phyloP scores from a whole-genome alignment of 345 rosid species.

The Microthlaspi erraticum region DNA sequence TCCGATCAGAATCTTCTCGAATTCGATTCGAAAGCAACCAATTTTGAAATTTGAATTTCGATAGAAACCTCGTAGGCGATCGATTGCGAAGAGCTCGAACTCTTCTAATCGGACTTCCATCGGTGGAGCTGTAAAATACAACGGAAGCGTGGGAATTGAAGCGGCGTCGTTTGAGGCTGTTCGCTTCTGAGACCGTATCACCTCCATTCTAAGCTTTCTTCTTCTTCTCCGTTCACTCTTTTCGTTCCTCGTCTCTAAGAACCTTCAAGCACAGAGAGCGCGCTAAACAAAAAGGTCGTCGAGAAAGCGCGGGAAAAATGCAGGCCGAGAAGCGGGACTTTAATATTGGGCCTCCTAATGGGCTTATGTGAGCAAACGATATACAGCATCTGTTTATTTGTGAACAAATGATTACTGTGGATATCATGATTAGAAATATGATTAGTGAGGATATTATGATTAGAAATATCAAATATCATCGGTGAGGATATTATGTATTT shows the following conservation, averaged over 20 bases:
- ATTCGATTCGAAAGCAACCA: neutral
- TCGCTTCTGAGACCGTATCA: conserved; percentile 46
- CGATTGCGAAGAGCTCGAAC: conserved; percentile 89
- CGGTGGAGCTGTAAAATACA: conserved; percentile 76
- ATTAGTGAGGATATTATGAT: no score
- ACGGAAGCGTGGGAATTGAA: conserved; percentile 56
- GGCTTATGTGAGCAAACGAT: neutral
- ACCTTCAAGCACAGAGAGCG: conserved; percentile 44
- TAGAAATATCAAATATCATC: no score
- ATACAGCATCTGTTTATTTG: no score
- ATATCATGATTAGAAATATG: no score
- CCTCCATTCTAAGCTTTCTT: conserved; percentile 52
- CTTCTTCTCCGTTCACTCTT: conserved; percentile 10
- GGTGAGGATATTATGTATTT: no score
- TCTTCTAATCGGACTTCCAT: conserved; percentile 91
- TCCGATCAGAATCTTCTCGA: neutral
- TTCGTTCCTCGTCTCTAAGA: neutral
- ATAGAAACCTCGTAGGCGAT: conserved; percentile 80
- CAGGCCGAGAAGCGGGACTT: conserved; percentile 17
- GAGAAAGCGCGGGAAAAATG: conserved; percentile 42
- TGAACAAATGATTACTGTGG: no score
- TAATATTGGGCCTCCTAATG: conserved; percentile 25
- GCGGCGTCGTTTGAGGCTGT: conserved; percentile 35
- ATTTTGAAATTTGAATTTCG: neutral
- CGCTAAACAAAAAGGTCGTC: conserved; percentile 35